A percentile compares a stretch with the other conserved stretches of the same genome.
Conservation (phyloP, 257 asterid genomes). For the Vinca minor region DNA sequence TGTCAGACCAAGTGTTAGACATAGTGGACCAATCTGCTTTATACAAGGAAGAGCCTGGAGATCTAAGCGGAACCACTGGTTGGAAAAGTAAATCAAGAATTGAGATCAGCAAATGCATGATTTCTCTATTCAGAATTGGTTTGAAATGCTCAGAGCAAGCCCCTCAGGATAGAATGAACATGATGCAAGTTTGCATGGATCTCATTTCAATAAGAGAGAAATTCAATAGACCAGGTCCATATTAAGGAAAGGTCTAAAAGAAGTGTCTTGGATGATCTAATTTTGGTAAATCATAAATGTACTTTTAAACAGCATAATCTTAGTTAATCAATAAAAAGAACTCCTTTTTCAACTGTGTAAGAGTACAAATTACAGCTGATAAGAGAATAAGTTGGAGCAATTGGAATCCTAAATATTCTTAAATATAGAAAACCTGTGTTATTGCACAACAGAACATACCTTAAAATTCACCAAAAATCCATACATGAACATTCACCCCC, state of each 20-base stretch:
- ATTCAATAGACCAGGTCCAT: neutral
- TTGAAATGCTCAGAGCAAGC: constrained; percentile 20
- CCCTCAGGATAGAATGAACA: constrained; percentile 18
- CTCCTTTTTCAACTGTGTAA: neutral
- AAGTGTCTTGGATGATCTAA: neutral
- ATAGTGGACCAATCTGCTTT: constrained; percentile 28
- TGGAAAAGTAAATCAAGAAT: neutral
- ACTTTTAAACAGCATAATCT: neutral
- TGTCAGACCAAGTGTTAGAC: constrained; percentile 16
- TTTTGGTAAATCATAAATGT: neutral
- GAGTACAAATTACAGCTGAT: neutral
- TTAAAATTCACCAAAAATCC: constrained; percentile 56
- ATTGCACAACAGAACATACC: neutral
- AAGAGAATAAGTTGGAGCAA: too few relatives aligned
- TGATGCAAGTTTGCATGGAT: constrained; percentile 8
- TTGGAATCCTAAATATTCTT: too few relatives aligned
- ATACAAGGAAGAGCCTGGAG: constrained; percentile 8
- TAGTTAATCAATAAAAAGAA: too few relatives aligned
- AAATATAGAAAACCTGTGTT: neutral
- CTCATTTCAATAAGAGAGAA: constrained; percentile 16
- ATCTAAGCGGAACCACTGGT: neutral
- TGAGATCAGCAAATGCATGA: constrained; percentile 10
- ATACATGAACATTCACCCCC: constrained; percentile 57
- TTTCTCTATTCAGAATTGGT: constrained; percentile 17
- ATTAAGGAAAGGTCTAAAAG: neutral